Conservation (phyloP, 2,329 filamentous ascomycete species). For the Apiospora sp. region DNA sequence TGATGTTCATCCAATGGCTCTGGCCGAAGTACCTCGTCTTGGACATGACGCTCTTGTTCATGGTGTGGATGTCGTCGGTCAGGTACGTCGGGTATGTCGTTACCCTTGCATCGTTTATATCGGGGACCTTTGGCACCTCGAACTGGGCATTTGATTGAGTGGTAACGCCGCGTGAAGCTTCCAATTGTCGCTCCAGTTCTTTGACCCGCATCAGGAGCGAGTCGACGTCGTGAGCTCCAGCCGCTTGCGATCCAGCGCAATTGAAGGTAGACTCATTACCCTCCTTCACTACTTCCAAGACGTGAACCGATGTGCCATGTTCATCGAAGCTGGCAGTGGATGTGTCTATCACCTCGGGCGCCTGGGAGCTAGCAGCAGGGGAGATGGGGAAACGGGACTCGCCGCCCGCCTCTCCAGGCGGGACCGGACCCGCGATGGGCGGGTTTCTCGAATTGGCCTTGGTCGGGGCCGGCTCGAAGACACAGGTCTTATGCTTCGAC, state of each 20-base stretch:
- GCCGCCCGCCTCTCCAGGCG: background rate
- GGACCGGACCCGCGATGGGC: background rate
- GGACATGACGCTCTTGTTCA: slow-evolving; percentile 44
- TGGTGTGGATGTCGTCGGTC: slow-evolving; percentile 34
- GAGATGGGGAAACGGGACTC: background rate
- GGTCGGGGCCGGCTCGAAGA: slow-evolving; percentile 44
- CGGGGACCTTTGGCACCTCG: background rate
- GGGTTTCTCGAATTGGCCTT: background rate
- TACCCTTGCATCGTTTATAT: background rate
- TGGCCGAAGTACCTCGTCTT: slow-evolving; percentile 36
- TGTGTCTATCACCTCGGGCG: slow-evolving; percentile 25
- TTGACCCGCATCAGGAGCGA: slow-evolving; percentile 48
- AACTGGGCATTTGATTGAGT: slow-evolving; percentile 30
- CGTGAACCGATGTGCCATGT: background rate
- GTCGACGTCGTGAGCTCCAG: slow-evolving; percentile 30
- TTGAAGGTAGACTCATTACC: background rate
- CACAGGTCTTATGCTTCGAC: slow-evolving; percentile 61
- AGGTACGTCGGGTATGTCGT: background rate
- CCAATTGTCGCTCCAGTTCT: slow-evolving; percentile 54
- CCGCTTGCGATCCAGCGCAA: background rate
- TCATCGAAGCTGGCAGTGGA: slow-evolving; percentile 23
- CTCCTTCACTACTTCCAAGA: background rate
- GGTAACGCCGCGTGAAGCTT: slow-evolving; percentile 30
- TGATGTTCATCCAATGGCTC: slow-evolving; percentile 31
- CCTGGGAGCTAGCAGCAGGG: background rate